Conservation (phyloP, 177 flowering plant genomes). For the Vitis hybrid region DNA sequence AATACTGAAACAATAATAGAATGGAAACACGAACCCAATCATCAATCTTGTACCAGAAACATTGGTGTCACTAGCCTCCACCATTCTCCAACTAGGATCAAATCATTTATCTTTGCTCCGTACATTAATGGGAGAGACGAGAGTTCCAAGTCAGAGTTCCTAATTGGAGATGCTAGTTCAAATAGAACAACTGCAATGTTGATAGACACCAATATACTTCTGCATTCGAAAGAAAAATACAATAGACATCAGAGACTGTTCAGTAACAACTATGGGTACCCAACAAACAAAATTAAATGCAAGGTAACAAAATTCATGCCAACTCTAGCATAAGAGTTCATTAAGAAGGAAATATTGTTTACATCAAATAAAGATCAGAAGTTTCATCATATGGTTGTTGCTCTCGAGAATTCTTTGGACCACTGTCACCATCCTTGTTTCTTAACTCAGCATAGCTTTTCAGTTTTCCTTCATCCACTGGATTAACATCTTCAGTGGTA, state of each 20-base stretch:
- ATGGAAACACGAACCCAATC: constrained; percentile 55
- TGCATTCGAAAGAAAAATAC: constrained; percentile 31
- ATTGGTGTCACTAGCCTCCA: constrained; percentile 90
- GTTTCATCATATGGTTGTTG: constrained; percentile 33
- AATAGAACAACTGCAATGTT: constrained; percentile 69
- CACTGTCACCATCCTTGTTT: constrained; percentile 15
- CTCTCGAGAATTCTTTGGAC: constrained; percentile 19
- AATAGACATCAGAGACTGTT: constrained; percentile 2
- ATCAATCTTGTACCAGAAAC: constrained; percentile 86
- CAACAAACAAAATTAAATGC: background rate
- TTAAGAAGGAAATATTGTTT: constrained; percentile 7
- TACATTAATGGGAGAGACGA: constrained; percentile 62
- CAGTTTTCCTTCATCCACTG: constrained; percentile 12
- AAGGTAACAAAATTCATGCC: background rate
- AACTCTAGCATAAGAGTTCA: background rate
- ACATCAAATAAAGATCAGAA: constrained; percentile 53
- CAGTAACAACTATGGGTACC: background rate
- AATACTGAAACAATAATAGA: constrained; percentile 12
- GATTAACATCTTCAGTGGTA: constrained; percentile 10
- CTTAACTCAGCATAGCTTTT: constrained; percentile 17
- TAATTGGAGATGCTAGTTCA: constrained; percentile 70
- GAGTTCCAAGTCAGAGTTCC: constrained; percentile 41
- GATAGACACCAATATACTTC: constrained; percentile 55
- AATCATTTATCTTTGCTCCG: constrained; percentile 73
- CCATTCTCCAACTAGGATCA: constrained; percentile 81